phyloP scores from a whole-genome alignment of 148 eudicot species.

The Drosera capensis region DNA sequence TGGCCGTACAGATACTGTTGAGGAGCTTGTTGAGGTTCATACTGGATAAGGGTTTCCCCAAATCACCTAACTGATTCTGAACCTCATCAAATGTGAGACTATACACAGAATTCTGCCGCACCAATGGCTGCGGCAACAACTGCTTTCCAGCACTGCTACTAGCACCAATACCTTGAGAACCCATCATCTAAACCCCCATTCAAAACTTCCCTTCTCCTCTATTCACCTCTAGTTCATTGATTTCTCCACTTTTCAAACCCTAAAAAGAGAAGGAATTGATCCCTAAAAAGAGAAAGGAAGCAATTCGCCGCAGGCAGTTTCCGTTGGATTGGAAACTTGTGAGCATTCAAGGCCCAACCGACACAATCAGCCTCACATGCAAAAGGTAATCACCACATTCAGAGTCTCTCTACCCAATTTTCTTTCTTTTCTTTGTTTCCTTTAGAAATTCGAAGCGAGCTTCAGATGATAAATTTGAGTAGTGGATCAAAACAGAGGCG shows the following conservation, averaged over 20 bases:
- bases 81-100: slow-evolving; percentile 36
- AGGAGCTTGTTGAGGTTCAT: slow-evolving; percentile 48
- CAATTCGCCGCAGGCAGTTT: background rate
- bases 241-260: background rate
- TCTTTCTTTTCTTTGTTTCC: too few relatives aligned
- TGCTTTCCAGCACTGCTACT: slow-evolving; percentile 18
- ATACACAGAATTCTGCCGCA: slow-evolving; percentile 39
- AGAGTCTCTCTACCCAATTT: too few relatives aligned
- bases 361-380: too few relatives aligned
- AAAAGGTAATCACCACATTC: too few relatives aligned
- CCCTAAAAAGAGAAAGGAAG: background rate
- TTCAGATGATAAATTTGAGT: too few relatives aligned
- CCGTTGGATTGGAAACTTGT: background rate
- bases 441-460: too few relatives aligned
- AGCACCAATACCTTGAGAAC: slow-evolving; percentile 17
- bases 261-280: background rate
- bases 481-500: too few relatives aligned
- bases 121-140: slow-evolving; percentile 17
- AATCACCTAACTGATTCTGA: slow-evolving; percentile 27
- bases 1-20: slow-evolving; percentile 19
- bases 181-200: slow-evolving; percentile 25
- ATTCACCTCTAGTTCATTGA: background rate
- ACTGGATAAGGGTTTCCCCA: slow-evolving; percentile 39
- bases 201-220: background rate
- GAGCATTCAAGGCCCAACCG: too few relatives aligned